Evolutionary conservation across 805 yeast genomes (phyloP).

Genomic region (Cyberlindnera japonica): DNA sequence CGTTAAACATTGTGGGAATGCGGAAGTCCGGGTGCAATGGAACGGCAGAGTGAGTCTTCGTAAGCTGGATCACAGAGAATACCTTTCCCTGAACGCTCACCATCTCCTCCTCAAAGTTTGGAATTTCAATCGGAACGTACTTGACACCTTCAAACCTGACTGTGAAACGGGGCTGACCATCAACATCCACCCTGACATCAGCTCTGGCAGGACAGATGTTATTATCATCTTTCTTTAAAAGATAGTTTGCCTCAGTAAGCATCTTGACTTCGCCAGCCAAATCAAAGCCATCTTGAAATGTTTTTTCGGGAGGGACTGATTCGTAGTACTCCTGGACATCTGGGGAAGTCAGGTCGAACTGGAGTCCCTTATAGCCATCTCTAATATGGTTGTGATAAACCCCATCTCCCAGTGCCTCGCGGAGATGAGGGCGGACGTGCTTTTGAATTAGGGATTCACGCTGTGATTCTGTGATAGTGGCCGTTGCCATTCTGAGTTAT

Average conservation of each 20-base stretch:
- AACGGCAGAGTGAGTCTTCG: slow-evolving; percentile 1
- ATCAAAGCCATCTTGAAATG: not conserved
- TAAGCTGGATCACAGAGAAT: slow-evolving; percentile 1
- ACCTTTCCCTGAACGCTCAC: not conserved
- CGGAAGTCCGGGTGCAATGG: slow-evolving; percentile 3
- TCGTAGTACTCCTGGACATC: slow-evolving; percentile 1
- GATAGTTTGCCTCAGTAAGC: slow-evolving; percentile 3
- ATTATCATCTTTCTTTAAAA: not conserved
- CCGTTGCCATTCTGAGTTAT: too few species aligned
- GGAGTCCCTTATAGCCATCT: slow-evolving; percentile 1
- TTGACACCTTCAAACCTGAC: slow-evolving; percentile 4
- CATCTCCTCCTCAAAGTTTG: not conserved
- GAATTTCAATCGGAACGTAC: not conserved
- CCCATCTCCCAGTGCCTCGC: slow-evolving; percentile 1
- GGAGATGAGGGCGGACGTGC: not conserved
- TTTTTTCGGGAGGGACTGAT: not conserved
- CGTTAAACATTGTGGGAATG: not conserved
- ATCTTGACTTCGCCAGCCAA: not conserved
- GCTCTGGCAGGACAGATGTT: slow-evolving; percentile 1
- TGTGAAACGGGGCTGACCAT: slow-evolving; percentile 3
- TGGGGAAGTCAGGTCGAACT: slow-evolving; percentile 1
- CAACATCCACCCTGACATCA: slow-evolving; percentile 2
- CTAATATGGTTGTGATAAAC: slow-evolving; percentile 3
- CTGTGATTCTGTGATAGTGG: too few species aligned
- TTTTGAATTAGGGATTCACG: not conserved